A percentile compares a stretch with the other conserved stretches of the same genome.
Conservation (phyloP, 345 rosid species). For the Acer negundo region DNA sequence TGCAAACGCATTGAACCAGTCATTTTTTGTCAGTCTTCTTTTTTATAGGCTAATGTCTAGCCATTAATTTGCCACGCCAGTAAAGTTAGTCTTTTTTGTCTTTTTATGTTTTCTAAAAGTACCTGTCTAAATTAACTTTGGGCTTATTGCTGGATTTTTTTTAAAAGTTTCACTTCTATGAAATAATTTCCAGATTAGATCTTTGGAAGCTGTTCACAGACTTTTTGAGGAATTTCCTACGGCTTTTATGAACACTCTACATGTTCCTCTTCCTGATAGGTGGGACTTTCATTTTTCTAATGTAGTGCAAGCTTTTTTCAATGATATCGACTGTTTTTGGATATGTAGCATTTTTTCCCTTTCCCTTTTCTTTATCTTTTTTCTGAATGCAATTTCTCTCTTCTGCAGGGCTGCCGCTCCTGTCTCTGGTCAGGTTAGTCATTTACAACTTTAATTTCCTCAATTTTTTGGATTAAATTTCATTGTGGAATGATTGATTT, state of each 20-base stretch:
- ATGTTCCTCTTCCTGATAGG: conserved; percentile 61
- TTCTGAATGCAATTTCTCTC: conserved; percentile 11
- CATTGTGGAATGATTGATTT: neutral
- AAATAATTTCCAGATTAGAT: conserved; percentile 68
- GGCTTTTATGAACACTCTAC: conserved; percentile 77
- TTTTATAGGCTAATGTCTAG: conserved; percentile 16
- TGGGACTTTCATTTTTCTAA: conserved; percentile 18
- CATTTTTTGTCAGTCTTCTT: neutral
- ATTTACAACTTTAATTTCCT: conserved; percentile 12
- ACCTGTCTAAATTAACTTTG: neutral
- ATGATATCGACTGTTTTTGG: neutral
- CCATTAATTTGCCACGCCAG: neutral
- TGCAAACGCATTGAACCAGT: neutral
- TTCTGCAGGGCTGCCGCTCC: conserved; percentile 57
- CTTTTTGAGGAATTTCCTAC: conserved; percentile 87
- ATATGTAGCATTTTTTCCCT: neutral
- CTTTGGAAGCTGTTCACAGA: conserved; percentile 83
- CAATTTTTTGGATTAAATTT: neutral
- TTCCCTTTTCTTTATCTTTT: neutral
- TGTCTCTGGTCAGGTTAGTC: conserved; percentile 52
- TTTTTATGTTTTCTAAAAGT: neutral
- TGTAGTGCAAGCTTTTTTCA: neutral
- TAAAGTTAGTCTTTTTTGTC: neutral
- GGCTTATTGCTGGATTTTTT: conserved; percentile 8
- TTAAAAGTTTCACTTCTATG: conserved; percentile 15